Percentiles rank a stretch among this genome's conserved stretches.
Evolutionary conservation across 1,284 basidiomycete genomes (phyloP).

Genomic region (Schizophyllum amplum): DNA sequence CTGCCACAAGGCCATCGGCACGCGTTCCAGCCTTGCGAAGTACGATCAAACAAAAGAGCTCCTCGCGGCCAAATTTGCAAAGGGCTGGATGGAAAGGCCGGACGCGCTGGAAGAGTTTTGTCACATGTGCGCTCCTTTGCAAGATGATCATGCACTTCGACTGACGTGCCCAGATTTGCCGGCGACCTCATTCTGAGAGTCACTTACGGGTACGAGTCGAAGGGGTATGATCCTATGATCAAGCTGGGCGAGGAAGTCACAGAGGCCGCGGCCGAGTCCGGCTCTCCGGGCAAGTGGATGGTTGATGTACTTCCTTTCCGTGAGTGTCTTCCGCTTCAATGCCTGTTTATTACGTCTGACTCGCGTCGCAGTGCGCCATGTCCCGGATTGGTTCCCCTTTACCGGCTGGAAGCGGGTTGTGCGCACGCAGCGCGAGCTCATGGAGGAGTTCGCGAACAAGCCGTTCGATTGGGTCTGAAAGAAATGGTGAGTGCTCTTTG

Average conservation of each 20-base stretch:
- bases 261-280: not conserved
- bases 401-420: conserved; percentile 31
- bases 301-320: not conserved
- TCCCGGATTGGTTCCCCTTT: conserved; percentile 40
- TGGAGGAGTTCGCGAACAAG: conserved; percentile 18
- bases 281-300: not conserved
- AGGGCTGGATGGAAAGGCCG: not conserved
- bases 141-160: not conserved
- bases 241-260: not conserved
- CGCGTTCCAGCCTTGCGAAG: not conserved
- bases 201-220: not conserved
- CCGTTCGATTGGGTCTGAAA: conserved; percentile 17
- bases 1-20: not conserved
- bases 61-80: not conserved
- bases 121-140: not conserved
- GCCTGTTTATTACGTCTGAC: not conserved
- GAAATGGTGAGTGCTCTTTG: no score
- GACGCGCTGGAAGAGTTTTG: not conserved
- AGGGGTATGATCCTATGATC: not conserved
- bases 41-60: not conserved
- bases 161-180: not conserved
- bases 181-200: not conserved
- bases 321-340: not conserved
- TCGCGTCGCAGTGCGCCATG: conserved; percentile 27
- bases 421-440: not conserved